Conservation (phyloP, 163 green algal species). For the Scenedesmus sp. region DNA sequence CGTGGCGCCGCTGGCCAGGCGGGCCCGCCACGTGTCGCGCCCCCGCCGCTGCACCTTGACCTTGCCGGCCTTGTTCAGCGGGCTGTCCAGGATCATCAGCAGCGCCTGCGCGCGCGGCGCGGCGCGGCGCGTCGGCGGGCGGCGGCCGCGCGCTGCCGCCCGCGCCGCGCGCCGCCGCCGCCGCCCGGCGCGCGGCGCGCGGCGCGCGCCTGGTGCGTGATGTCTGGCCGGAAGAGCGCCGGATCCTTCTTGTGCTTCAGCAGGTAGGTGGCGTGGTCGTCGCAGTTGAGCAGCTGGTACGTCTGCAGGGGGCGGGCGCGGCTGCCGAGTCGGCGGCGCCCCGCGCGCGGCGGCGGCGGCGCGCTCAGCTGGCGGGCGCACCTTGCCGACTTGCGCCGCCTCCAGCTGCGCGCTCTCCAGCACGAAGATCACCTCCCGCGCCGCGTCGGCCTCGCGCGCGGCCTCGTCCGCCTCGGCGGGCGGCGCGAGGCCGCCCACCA, state of each 20-base stretch:
- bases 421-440: slow-evolving; percentile 88
- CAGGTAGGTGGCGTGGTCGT: slow-evolving; percentile 96
- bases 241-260: slow-evolving; percentile 89
- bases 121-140: background rate
- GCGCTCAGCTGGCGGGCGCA: slow-evolving; percentile 21
- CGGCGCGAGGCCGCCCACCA: slow-evolving; percentile 71
- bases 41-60: slow-evolving; percentile 75
- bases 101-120: slow-evolving; percentile 76
- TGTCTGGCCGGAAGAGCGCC: slow-evolving; percentile 91
- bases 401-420: slow-evolving; percentile 95
- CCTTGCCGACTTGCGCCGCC: slow-evolving; percentile 94
- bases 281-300: slow-evolving; percentile 95
- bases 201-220: slow-evolving; percentile 87
- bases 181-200: no score
- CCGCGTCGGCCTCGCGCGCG: slow-evolving; percentile 35
- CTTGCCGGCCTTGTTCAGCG: slow-evolving; percentile 94
- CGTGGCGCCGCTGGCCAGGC: slow-evolving; percentile 16
- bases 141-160: no score
- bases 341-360: background rate
- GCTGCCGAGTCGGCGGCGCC: background rate
- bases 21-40: no score
- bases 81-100: slow-evolving; percentile 94
- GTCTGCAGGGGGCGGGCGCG: slow-evolving; percentile 50
- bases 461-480: slow-evolving; percentile 63
- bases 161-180: background rate